A percentile compares a stretch with the other conserved stretches of the same genome.
These are phyloP conservation scores for Rosa lucieae DNA, from an alignment of 306 rosid species.

Conservation along the genomic window DNA sequence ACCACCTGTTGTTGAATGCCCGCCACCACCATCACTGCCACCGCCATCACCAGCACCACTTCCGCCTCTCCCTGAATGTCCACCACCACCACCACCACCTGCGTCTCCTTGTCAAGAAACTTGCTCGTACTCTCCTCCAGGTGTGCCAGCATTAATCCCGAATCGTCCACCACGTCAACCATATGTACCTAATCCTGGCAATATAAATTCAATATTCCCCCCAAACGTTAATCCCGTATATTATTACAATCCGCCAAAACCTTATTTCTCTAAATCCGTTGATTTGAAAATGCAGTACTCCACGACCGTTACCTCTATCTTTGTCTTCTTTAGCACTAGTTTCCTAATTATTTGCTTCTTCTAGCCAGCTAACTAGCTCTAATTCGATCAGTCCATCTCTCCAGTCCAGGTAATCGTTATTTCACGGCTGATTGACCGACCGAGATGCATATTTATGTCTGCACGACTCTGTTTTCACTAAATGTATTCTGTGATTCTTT, in stretches of 20 bases:
- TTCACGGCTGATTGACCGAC: background rate
- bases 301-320: background rate
- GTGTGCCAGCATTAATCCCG: background rate
- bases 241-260: constrained; percentile 6
- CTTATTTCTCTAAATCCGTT: background rate
- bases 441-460: background rate
- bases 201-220: background rate
- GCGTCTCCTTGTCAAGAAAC: constrained; percentile 28
- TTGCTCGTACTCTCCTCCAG: constrained; percentile 15
- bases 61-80: constrained; percentile 12
- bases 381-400: background rate
- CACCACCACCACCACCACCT: constrained; percentile 48
- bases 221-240: constrained; percentile 25
- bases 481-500: background rate
- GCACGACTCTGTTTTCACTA: background rate
- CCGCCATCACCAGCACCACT: constrained; percentile 38
- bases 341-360: background rate
- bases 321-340: constrained; percentile 12
- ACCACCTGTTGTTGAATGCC: background rate
- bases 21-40: constrained; percentile 36
- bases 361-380: background rate
- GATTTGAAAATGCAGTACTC: constrained; percentile 9
- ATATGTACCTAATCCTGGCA: constrained; percentile 19
- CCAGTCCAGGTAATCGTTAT: background rate
- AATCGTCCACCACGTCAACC: background rate